Conservation (phyloP, 2,329 filamentous ascomycete genomes). For the Periglandula ipomoeae region DNA sequence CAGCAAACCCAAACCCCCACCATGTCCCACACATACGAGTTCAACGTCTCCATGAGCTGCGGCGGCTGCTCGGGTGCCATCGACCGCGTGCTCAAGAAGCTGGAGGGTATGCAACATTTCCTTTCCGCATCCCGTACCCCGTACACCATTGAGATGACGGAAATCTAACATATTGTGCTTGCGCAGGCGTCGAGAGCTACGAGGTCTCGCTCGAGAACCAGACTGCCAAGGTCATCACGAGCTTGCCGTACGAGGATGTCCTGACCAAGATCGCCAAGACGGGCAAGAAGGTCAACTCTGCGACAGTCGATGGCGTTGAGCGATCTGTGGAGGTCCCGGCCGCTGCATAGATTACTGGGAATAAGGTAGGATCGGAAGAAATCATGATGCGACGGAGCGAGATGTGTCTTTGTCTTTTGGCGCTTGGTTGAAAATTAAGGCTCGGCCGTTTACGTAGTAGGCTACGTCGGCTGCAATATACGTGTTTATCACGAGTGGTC, state of each 20-base stretch:
- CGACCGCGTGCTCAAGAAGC: slow-evolving; percentile 83
- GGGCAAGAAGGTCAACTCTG: slow-evolving; percentile 80
- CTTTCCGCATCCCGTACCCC: no score
- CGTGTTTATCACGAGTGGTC: no score
- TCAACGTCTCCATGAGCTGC: slow-evolving; percentile 90
- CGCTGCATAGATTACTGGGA: slow-evolving; percentile 5
- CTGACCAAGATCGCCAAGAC: slow-evolving; percentile 89
- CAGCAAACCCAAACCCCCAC: slow-evolving; percentile 4
- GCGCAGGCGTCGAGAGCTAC: slow-evolving; percentile 72
- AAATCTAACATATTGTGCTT: not conserved
- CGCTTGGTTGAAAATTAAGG: not conserved
- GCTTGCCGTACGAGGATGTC: slow-evolving; percentile 69
- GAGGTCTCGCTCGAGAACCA: slow-evolving; percentile 82
- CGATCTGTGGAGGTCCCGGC: slow-evolving; percentile 40
- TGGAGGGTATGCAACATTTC: slow-evolving; percentile 57
- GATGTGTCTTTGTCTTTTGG: not conserved
- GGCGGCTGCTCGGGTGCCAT: slow-evolving; percentile 93
- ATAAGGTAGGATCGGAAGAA: not conserved
- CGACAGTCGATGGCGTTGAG: slow-evolving; percentile 57
- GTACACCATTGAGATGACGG: not conserved
- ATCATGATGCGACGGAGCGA: not conserved
- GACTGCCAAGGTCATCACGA: slow-evolving; percentile 66
- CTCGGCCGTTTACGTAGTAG: not conserved
- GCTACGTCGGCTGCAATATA: not conserved
- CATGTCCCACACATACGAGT: slow-evolving; percentile 89